Evolutionary conservation across 1,284 basidiomycete species (phyloP).

Genomic region (Porogramme epimiltina): DNA sequence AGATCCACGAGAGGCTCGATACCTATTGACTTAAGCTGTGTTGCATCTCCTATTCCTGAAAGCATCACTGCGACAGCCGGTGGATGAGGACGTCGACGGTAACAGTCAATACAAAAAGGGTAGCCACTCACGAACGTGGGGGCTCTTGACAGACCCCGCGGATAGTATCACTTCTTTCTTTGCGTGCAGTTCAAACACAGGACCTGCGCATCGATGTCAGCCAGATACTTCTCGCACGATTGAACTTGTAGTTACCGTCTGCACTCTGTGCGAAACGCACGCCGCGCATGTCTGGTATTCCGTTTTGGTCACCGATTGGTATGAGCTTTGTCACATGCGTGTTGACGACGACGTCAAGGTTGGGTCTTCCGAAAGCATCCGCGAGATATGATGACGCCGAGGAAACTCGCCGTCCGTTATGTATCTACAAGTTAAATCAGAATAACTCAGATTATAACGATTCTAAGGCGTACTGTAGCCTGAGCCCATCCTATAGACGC

Average conservation of each 20-base stretch:
- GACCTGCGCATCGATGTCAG: neutral
- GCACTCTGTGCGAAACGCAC: conserved; percentile 33
- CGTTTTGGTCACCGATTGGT: conserved; percentile 20
- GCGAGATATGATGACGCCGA: conserved; percentile 32
- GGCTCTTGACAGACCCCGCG: conserved; percentile 39
- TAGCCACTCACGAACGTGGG: conserved; percentile 36
- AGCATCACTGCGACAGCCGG: conserved; percentile 28
- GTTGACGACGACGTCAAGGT: conserved; percentile 42
- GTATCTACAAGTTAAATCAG: neutral
- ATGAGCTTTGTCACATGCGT: conserved; percentile 40
- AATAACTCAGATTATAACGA: neutral
- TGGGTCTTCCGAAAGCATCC: conserved; percentile 32
- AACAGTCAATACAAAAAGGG: neutral
- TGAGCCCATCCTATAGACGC: too few relatives aligned
- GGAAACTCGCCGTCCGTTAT: conserved; percentile 31
- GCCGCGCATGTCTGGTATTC: conserved; percentile 28
- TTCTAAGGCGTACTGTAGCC: too few relatives aligned
- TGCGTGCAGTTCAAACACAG: conserved; percentile 20
- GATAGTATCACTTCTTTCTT: conserved; percentile 25
- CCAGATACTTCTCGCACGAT: neutral
- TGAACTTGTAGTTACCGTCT: conserved; percentile 13
- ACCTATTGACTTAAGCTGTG: conserved; percentile 31
- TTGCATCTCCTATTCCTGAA: conserved; percentile 42
- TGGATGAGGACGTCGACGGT: too few relatives aligned
- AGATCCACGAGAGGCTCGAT: conserved; percentile 34